Percentiles rank a stretch among this genome's conserved stretches.
phyloP scores from a whole-genome alignment of 148 eudicot species.

The Chenopodium formosanum region DNA sequence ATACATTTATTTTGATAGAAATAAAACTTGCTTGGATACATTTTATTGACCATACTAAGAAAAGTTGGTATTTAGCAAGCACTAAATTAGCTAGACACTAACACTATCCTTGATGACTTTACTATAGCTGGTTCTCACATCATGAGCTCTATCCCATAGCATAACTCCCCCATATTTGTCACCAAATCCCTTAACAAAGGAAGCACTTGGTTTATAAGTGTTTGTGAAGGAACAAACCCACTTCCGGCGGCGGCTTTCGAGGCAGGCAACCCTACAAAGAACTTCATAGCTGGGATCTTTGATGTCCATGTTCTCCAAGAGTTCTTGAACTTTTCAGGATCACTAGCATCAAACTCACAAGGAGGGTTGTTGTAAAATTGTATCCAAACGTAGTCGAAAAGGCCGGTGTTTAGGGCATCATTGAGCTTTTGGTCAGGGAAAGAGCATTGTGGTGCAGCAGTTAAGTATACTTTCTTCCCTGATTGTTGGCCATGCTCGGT shows the following conservation, averaged over 20 bases:
- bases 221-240: slow-evolving; percentile 20
- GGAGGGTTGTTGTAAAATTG: slow-evolving; percentile 35
- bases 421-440: slow-evolving; percentile 25
- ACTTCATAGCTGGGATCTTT: slow-evolving; percentile 11
- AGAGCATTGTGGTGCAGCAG: slow-evolving; percentile 34
- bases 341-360: slow-evolving; percentile 11
- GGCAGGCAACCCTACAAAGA: slow-evolving; percentile 34
- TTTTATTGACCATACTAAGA: no score
- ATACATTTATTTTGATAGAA: no score
- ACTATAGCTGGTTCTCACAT: slow-evolving; percentile 11
- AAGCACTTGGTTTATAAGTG: slow-evolving; percentile 6
- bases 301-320: slow-evolving; percentile 30
- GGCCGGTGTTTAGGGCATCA: slow-evolving; percentile 23
- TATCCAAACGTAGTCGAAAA: slow-evolving; percentile 35
- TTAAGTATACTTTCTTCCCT: slow-evolving; percentile 27
- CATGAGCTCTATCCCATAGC: slow-evolving; percentile 23
- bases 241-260: slow-evolving; percentile 5
- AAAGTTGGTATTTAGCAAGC: no score
- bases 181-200: slow-evolving; percentile 22
- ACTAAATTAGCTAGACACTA: not conserved
- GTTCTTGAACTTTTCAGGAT: not conserved
- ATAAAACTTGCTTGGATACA: no score
- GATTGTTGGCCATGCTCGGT: slow-evolving; percentile 13
- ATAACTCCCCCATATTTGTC: slow-evolving; percentile 32
- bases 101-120: slow-evolving; percentile 16